Base-by-base conservation (phyloP, 2,329 filamentous ascomycete genomes). In the Simplicillium sp. region DNA sequence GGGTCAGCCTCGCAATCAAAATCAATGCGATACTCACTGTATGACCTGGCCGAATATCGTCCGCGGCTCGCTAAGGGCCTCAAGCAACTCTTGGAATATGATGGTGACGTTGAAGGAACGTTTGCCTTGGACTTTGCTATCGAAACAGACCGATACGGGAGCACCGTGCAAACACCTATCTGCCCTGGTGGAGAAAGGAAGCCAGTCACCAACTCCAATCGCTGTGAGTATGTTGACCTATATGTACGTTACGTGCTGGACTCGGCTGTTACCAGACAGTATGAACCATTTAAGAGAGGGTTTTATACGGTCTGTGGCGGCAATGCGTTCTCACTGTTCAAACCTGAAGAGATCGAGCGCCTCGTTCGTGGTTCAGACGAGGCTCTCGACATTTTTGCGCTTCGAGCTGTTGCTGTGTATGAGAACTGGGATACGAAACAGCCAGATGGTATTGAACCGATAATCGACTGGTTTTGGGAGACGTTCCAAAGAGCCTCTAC, bases 281-380 rank as follows among this genome's bases (percentile, higher is more conserved):
- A 94, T 48, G 87, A 94, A 56, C 88, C 89, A 1, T 96, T 96
- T 70, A 92, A 92, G 57, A 78, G 88, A 41, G 89, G 89, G 1
- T 96, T 96, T 61, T 96, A 87, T 58, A 94, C 85, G 0, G 87
- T 95, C 20, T 94, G 87, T 55, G 85, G 84, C 29, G 87, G 88
- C 29, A 94, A 92, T 55, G 88, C 89, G 1, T 69, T 95, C 29
- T 87, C 83, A 1, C 73, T 96, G 2, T 95, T 95, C 60, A 77
- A 86, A 13, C 84, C 89, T 0, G 88, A 95, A 57, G 89, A 96
- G 58, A 94, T 96, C 46, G 89, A 95, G 57, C 73, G 94, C 3
- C 72, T 95, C 1, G 76, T 96, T 5, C 75, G 88, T 39, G 88
- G 88, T 11, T 92, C 86, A 7, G 87, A 94, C 48, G 88, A 94